Percentiles rank a stretch among this genome's conserved stretches.
These are phyloP conservation scores for Heliamphora exappendiculata DNA, from an alignment of 148 eudicot genomes.

Conservation along the genomic window DNA sequence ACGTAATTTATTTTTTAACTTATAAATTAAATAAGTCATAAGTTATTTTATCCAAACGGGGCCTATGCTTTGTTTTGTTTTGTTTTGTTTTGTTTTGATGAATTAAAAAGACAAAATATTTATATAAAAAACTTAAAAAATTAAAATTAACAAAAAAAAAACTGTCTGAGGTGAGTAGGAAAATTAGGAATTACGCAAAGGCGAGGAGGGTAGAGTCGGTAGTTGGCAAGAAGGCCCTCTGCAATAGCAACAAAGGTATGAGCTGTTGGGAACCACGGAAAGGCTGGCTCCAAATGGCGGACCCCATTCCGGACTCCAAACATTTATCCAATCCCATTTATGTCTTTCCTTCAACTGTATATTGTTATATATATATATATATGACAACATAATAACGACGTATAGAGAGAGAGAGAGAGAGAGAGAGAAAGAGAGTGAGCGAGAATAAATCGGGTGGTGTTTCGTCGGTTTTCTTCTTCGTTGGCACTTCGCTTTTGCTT, in stretches of 20 bases:
- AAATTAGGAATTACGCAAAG: too few species aligned
- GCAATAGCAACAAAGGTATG: not conserved
- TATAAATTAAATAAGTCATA: too few species aligned
- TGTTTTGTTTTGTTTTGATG: too few species aligned
- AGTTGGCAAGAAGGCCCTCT: not conserved
- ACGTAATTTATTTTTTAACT: too few species aligned
- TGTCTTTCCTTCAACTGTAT: not conserved
- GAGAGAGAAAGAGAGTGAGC: not conserved
- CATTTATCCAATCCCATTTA: conserved; percentile 1
- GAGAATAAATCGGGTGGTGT: not conserved
- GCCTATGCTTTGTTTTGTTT: too few species aligned
- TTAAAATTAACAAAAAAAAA: too few species aligned
- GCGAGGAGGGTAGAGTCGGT: not conserved
- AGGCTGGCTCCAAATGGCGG: conserved; percentile 13
- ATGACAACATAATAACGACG: too few species aligned
- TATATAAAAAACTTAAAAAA: too few species aligned
- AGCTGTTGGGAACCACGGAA: not conserved
- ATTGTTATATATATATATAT: too few species aligned
- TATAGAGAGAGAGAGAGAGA: not conserved
- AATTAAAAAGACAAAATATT: too few species aligned
- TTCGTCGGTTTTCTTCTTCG: not conserved
- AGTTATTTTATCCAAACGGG: too few species aligned
- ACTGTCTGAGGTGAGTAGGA: too few species aligned
- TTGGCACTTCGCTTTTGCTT: not conserved
- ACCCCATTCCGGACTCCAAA: conserved; percentile 10